A percentile compares a stretch with the other conserved stretches of the same genome.
phyloP scores from a whole-genome alignment of 768 basidiomycete species.

The Cytidiella melzeri region DNA sequence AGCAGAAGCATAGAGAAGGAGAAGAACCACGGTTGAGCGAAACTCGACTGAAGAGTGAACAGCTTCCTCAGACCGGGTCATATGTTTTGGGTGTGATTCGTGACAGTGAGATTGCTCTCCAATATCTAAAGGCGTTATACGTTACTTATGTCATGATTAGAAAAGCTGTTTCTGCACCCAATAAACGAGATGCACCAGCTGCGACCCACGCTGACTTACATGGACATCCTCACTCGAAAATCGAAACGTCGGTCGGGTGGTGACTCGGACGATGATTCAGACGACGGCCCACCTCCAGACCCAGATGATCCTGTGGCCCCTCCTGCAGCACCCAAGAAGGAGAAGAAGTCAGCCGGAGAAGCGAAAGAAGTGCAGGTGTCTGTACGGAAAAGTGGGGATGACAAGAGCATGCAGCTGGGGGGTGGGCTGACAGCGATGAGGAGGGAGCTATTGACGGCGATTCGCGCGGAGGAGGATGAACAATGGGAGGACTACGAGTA shows the following conservation, averaged over 20 bases:
- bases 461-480: conserved; percentile 75
- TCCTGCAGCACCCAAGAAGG: conserved; percentile 47
- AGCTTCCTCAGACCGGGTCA: conserved; percentile 53
- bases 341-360: conserved; percentile 47
- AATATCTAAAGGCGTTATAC: not conserved
- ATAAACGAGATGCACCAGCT: conserved; percentile 76
- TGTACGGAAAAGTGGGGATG: conserved; percentile 58
- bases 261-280: conserved; percentile 66
- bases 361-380: conserved; percentile 75
- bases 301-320: conserved; percentile 58
- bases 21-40: conserved; percentile 61
- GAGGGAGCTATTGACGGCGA: conserved; percentile 70
- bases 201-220: conserved; percentile 75
- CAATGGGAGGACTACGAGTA: conserved; percentile 66
- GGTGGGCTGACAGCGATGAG: conserved; percentile 66
- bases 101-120: conserved; percentile 47
- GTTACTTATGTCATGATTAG: conserved; percentile 30
- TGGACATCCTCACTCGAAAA: conserved; percentile 68
- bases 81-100: conserved; percentile 77
- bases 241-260: conserved; percentile 39
- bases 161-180: conserved; percentile 71
- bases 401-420: conserved; percentile 46
- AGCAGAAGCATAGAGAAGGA: conserved; percentile 40
- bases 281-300: conserved; percentile 75
- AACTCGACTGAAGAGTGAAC: conserved; percentile 68